These are phyloP conservation scores for Porcisia hertigi DNA, from an alignment of 208 protist genomes.

Conservation along the genomic window DNA sequence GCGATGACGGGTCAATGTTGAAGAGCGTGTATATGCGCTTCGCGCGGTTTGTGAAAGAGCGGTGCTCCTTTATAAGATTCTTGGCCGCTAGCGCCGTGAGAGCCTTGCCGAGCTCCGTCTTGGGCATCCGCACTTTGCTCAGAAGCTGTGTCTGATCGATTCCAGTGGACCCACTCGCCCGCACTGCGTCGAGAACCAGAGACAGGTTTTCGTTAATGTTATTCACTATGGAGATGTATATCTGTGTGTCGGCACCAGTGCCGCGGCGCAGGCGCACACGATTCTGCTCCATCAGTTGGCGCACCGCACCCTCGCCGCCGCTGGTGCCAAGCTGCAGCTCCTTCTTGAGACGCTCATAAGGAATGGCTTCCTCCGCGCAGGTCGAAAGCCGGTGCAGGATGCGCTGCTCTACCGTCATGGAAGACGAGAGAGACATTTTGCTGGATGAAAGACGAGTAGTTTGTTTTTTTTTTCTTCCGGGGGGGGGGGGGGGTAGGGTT, in stretches of 20 bases:
- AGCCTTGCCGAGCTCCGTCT: constrained; percentile 72
- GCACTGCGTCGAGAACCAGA: constrained; percentile 68
- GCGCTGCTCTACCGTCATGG: constrained; percentile 36
- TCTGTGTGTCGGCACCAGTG: constrained; percentile 30
- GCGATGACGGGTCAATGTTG: constrained; percentile 73
- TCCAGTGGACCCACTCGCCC: constrained; percentile 60
- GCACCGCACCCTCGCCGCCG: constrained; percentile 45
- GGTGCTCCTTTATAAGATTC: constrained; percentile 73
- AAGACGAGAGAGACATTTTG: constrained; percentile 5
- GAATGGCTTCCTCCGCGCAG: constrained; percentile 44
- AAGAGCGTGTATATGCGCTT: constrained; percentile 83
- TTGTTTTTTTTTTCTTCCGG: too few relatives aligned
- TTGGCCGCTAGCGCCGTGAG: constrained; percentile 53
- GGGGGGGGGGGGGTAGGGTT: too few relatives aligned
- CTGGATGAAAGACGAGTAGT: neutral
- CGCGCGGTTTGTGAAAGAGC: constrained; percentile 82
- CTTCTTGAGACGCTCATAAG: constrained; percentile 45
- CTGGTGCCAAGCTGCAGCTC: constrained; percentile 44
- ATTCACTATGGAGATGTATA: constrained; percentile 61
- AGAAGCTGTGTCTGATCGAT: constrained; percentile 75
- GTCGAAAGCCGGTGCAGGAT: constrained; percentile 44
- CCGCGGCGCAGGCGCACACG: constrained; percentile 53
- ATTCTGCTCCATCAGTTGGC: constrained; percentile 56
- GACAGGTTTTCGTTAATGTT: constrained; percentile 63
- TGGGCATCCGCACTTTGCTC: constrained; percentile 56